Evolutionary conservation across 495 filamentous ascomycete species (phyloP), one percentile per base, ranked within the genome.

Genomic region (Ascodesmis nigricans): DNA sequence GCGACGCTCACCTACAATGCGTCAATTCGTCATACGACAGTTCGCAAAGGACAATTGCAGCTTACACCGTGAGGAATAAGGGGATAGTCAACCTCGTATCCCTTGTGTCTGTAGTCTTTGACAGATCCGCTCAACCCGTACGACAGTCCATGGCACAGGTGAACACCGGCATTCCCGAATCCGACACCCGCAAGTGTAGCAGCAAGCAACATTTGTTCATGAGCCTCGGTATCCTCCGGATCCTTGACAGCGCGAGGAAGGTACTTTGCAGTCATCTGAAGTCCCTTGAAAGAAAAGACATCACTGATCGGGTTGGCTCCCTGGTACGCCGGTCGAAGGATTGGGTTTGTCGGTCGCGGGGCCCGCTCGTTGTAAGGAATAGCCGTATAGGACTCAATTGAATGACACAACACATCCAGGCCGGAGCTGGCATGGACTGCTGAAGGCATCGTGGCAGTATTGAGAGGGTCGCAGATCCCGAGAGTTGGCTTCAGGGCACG

Each of bases 231-330:
- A 55, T 95, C 90, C 4, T 90, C 81, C 0, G 81, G 81, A 42
- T 97, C 80, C 22, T 64, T 67, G 6, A 81, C 75, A 1, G 80
- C 72, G 29, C 83, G 68, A 1, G 81, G 87, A 0, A 97, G 72
- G 53, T 92, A 95, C 51, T 91, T 80, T 25, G 91, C 66, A 0
- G 79, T 84, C 52, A 63, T 62, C 21, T 69, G 61, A 1, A 97
- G 66, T 2, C 84, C 79, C 35, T 73, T 70, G 9, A 95, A 63
- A 16, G 75, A 81, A 60, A 97, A 97, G 38, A 97, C 79, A 49
- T 97, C 87, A 14, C 76, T 84, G 31, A 97, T 95, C 2, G 87
- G 87, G 53, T 97, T 97, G 4, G 87, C 82, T 26, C 87, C 87
- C 49, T 97, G 87, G 49, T 97, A 97, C 2, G 87, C 81, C 0